Evolutionary conservation across 2,329 filamentous ascomycete genomes (phyloP).

Genomic region (Pseudocercospora pini-densiflorae): DNA sequence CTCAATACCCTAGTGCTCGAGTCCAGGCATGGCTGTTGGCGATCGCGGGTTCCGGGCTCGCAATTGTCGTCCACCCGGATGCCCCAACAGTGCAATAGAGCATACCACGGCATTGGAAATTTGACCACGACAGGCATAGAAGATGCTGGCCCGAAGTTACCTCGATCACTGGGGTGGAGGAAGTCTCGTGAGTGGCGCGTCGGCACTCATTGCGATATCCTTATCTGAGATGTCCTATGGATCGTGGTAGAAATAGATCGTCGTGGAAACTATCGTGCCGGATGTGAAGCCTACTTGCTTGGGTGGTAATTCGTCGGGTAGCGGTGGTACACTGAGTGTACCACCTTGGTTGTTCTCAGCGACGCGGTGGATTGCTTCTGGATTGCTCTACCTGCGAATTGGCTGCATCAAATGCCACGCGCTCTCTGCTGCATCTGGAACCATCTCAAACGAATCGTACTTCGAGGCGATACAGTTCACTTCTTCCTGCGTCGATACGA

Average conservation of each 20-base stretch:
- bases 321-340: not conserved
- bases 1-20: not conserved
- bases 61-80: not conserved
- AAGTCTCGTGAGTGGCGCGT: not conserved
- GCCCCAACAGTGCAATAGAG: not conserved
- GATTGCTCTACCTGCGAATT: not conserved
- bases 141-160: not conserved
- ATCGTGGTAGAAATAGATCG: conserved; percentile 2
- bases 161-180: not conserved
- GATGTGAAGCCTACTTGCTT: not conserved
- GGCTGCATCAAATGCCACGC: not conserved
- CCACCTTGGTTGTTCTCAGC: not conserved
- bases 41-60: too few relatives aligned
- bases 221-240: not conserved
- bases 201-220: not conserved
- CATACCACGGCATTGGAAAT: conserved; percentile 5
- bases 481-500: not conserved
- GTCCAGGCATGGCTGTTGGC: too few relatives aligned
- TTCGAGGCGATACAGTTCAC: not conserved
- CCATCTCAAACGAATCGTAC: not conserved
- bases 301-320: not conserved
- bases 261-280: not conserved
- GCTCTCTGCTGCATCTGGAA: not conserved
- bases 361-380: not conserved
- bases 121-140: not conserved